These are phyloP conservation scores for Kalanchoe fedtschenkoi DNA, from an alignment of 164 flowering plant genomes.

Conservation along the genomic window DNA sequence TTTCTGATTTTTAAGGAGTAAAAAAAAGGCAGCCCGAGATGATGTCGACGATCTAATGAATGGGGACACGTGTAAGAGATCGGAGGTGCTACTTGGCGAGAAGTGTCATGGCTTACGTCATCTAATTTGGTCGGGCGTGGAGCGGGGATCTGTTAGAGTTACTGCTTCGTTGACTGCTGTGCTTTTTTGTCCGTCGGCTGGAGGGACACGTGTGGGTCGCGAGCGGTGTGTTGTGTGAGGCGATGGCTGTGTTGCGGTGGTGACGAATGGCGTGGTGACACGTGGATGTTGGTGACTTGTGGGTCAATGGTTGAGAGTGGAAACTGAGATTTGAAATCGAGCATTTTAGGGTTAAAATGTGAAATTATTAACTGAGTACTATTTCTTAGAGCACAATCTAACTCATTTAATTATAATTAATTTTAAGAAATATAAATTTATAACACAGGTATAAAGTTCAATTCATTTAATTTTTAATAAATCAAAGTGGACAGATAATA, in stretches of 20 bases:
- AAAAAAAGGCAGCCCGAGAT: neutral
- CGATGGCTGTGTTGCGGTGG: neutral
- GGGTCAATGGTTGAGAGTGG: neutral
- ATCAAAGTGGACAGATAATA: too few species aligned
- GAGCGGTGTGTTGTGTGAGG: neutral
- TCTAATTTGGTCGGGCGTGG: neutral
- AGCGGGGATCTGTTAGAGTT: neutral
- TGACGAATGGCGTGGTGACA: neutral
- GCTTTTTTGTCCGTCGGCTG: neutral
- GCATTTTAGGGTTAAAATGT: too few species aligned
- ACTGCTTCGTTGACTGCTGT: neutral
- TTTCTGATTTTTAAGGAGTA: too few species aligned
- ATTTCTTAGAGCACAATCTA: too few species aligned
- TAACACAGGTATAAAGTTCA: too few species aligned
- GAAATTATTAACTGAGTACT: too few species aligned
- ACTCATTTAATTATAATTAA: too few species aligned
- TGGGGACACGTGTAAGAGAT: neutral
- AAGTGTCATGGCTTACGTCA: conserved; percentile 3
- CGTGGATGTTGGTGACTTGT: neutral
- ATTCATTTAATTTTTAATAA: too few species aligned
- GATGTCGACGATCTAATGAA: neutral
- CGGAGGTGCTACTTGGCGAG: neutral
- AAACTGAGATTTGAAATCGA: too few species aligned
- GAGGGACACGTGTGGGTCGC: neutral
- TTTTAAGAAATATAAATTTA: too few species aligned